Evolutionary conservation across 257 asterid species (phyloP).

Genomic region (Salvia miltiorrhiza): DNA sequence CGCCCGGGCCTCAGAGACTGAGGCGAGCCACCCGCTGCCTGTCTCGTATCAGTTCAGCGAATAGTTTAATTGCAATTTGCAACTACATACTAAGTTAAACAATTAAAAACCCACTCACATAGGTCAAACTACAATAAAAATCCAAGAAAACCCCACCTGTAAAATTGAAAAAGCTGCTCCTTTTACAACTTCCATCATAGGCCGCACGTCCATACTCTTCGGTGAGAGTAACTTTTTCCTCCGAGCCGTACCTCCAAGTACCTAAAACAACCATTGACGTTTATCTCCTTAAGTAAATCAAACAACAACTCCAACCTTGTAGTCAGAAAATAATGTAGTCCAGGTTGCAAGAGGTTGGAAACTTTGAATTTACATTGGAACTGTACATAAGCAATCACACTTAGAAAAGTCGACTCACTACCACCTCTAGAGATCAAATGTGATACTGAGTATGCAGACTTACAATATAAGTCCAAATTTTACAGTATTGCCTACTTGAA

Average conservation of each 20-base stretch:
- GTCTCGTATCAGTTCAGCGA: conserved; percentile 16
- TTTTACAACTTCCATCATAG: conserved; percentile 99
- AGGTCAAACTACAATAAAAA: conserved; percentile 4
- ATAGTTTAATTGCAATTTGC: background rate
- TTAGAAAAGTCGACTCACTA: background rate
- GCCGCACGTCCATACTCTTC: conserved; percentile 93
- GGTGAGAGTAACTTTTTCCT: conserved; percentile 95
- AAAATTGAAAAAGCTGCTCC: conserved; percentile 90
- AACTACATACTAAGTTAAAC: background rate
- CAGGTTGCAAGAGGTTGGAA: background rate
- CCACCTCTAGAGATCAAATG: background rate
- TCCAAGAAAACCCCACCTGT: conserved; percentile 53
- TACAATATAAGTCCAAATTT: background rate
- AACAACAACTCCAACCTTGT: background rate
- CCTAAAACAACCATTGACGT: conserved; percentile 46
- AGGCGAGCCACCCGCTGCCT: conserved; percentile 96
- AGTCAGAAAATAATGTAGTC: background rate
- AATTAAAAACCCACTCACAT: background rate
- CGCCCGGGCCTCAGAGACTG: conserved; percentile 86
- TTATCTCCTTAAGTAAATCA: background rate
- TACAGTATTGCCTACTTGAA: background rate
- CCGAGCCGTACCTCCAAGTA: conserved; percentile 88
- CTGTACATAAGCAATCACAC: background rate
- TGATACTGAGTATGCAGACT: background rate
- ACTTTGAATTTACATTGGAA: background rate